Evolutionary conservation across 1,139 yeast genomes (phyloP).

Genomic region (Geotrichum aggregatum): DNA sequence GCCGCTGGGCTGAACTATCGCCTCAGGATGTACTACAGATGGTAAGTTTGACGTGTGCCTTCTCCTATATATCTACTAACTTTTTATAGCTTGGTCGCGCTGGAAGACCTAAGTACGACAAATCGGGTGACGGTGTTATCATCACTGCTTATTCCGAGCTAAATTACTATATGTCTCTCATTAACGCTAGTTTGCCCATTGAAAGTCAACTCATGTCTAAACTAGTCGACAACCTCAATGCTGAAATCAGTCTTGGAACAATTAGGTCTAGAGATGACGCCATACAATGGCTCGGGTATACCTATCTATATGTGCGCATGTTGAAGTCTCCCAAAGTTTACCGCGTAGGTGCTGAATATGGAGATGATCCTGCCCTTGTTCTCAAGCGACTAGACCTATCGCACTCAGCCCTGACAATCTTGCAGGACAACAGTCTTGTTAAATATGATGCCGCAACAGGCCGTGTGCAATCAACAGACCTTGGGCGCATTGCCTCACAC

Average conservation of each 20-base stretch:
- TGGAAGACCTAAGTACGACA: slow-evolving; percentile 92
- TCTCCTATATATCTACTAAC: not conserved
- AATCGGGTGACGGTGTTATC: slow-evolving; percentile 88
- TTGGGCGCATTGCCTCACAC: slow-evolving; percentile 83
- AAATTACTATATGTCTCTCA: slow-evolving; percentile 80
- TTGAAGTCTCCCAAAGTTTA: slow-evolving; percentile 65
- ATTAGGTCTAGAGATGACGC: slow-evolving; percentile 62
- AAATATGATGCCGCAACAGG: slow-evolving; percentile 55
- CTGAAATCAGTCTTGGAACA: slow-evolving; percentile 77
- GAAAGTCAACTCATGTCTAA: slow-evolving; percentile 78
- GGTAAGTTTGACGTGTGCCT: slow-evolving; percentile 44
- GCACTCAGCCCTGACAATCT: slow-evolving; percentile 66
- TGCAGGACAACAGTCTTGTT: slow-evolving; percentile 54
- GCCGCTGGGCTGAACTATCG: slow-evolving; percentile 81
- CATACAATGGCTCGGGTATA: slow-evolving; percentile 70
- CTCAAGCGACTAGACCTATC: slow-evolving; percentile 62
- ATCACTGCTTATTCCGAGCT: slow-evolving; percentile 83
- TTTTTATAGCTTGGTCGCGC: slow-evolving; percentile 64
- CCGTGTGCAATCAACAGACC: slow-evolving; percentile 55
- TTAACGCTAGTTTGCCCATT: slow-evolving; percentile 87
- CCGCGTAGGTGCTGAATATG: slow-evolving; percentile 67
- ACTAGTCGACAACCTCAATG: slow-evolving; percentile 73
- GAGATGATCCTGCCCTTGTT: slow-evolving; percentile 46
- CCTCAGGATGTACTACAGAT: slow-evolving; percentile 94
- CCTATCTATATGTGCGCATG: slow-evolving; percentile 83